Evolutionary conservation across 2,329 filamentous ascomycete species (phyloP), one percentile per base, ranked within the genome.

Genomic region (Zymoseptoria passerinii): DNA sequence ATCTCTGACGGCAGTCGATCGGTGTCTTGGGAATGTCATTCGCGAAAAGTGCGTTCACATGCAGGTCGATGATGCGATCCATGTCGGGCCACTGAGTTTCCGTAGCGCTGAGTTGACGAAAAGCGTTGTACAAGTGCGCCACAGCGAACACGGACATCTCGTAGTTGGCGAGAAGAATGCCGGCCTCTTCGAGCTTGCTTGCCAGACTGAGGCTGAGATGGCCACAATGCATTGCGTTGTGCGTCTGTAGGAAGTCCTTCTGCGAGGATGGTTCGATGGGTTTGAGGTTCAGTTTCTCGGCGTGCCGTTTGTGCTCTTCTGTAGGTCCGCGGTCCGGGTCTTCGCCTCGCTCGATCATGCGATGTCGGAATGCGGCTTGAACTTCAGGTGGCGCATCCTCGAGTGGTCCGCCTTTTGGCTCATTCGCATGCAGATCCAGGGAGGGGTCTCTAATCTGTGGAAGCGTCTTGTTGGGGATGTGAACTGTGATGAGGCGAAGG

Each of bases 51-150:
- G 54, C 7, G 6, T 19, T 35, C 1, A 27, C 18, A 8, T 56
- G 54, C 3, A 56, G 35, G n/a, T 56, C 27, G 35, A 56, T 56
- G 48, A 56, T 28, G 16, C 48, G 48, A 7, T 56, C 54, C 48
- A 56, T 51, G 13, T 35, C 54, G 35, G 54, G 54, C 48, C 54
- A 56, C 18, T 51, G 4, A 4, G 29, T 51, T 3, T 56, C 27
- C 10, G 48, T 56, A 8, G 49, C 20, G 10, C n/a, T 7, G 7
- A 51, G 54, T 35, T 51, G 54, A 13, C 29, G 19, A 9, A 50
- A 51, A 4, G 54, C 54, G 27, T 56, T 56, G 54, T 56, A 56
- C 18, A 51, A 48, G 23, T 51, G 48, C 18, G 54, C 54, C 20
- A 44, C 35, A 18, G 54, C 54, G n/a, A 51, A 51, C 3, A 51